Conservation (phyloP, 129 eudicot genomes). For the Lactuca sativa region DNA sequence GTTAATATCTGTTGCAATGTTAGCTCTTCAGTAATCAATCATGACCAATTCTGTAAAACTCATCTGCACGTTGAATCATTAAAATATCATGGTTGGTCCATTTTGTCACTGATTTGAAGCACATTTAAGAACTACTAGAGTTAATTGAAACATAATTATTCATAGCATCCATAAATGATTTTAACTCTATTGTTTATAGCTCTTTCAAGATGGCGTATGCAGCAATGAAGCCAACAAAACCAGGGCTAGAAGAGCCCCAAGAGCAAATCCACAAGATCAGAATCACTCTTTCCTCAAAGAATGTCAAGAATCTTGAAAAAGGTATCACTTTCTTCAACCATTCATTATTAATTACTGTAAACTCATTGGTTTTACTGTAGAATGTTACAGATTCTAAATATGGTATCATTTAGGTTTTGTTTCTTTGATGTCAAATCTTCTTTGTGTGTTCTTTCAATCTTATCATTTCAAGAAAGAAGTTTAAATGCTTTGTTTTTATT, state of each 20-base stretch:
- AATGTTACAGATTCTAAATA: background rate
- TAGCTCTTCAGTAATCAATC: background rate
- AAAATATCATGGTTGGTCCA: background rate
- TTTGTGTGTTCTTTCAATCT: background rate
- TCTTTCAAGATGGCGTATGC: slow-evolving; percentile 64
- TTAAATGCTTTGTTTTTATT: background rate
- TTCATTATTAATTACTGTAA: background rate
- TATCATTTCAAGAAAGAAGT: too few relatives aligned
- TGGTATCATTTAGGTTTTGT: background rate
- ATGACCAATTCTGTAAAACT: background rate
- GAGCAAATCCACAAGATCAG: slow-evolving; percentile 83
- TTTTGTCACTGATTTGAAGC: background rate
- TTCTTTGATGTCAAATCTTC: background rate
- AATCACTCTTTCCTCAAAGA: slow-evolving; percentile 89
- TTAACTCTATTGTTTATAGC: background rate
- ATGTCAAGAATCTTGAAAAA: slow-evolving; percentile 89
- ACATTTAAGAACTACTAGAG: background rate
- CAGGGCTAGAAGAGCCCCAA: slow-evolving; percentile 71
- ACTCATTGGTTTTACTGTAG: too few relatives aligned
- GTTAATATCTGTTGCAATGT: background rate
- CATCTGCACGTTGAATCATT: background rate
- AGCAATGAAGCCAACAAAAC: slow-evolving; percentile 82
- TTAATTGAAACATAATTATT: background rate
- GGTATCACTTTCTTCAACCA: slow-evolving; percentile 35
- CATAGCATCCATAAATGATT: too few relatives aligned